Evolutionary conservation across 805 yeast genomes (phyloP), one percentile per base, ranked within the genome.

Genomic region (Sugiyamaella americana): DNA sequence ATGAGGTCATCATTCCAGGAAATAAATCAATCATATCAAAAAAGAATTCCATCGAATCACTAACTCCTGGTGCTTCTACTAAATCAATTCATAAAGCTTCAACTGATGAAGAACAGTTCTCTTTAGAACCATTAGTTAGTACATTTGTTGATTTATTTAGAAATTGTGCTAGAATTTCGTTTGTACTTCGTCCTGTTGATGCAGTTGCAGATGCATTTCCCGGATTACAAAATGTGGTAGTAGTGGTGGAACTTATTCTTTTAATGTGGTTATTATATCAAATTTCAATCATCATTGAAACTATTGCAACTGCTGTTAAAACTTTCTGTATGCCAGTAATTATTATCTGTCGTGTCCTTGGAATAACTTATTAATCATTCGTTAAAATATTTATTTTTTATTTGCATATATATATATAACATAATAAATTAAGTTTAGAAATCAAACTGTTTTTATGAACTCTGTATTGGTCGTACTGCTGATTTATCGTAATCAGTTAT

Each of bases 231-330:
- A 51, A 49, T 20, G 43, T 49, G 3, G 56, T 60, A 11, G 60
- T 60, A 8, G 46, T 54, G 2, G 52, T 52, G 17, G 64, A 60
- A 44, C 51, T 58, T 16, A 20, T 54, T 8, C 43, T 57, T 23
- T 49, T 58, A 5, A 49, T 57, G 51, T 59, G 60, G 57, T 45
- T 59, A n/a, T 45, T 60, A 40, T 60, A 59, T 52, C 61, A 59
- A 41, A 51, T 59, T 5, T 57, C 60, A 4, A 56, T 59, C n/a
- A 40, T 60, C 10, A 44, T 59, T 22, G 60, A 58, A 39, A 58
- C 59, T 5, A 22, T 55, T 26, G 53, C 62, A 17, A 52, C 56
- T 11, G 55, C 58, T 3, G 50, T 60, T 37, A 50, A 52, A 23
- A 50, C 61, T 1, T 3, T 55, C 3, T 58, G 62, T 43, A 50